These are phyloP conservation scores for Ceratocystis diversiconidia DNA, from an alignment of 2,329 filamentous ascomycete genomes.

Conservation along the genomic window DNA sequence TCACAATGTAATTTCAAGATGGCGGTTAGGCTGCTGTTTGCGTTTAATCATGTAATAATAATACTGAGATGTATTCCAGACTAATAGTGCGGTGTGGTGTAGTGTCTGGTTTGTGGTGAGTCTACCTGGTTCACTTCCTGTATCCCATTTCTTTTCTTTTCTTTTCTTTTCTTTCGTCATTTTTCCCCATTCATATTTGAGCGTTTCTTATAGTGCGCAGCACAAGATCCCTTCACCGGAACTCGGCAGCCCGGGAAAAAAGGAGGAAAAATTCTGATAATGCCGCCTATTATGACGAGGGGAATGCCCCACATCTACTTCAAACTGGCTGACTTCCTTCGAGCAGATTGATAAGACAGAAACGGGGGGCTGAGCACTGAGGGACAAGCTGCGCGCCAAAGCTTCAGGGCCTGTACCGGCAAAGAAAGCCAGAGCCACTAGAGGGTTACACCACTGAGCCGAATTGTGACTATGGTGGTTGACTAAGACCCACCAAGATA, in stretches of 20 bases:
- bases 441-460: background rate
- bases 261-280: background rate
- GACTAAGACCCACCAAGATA: background rate
- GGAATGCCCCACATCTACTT: background rate
- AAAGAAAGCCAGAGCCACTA: background rate
- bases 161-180: background rate
- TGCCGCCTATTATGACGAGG: background rate
- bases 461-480: background rate
- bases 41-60: no score
- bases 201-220: no score
- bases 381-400: background rate
- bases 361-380: background rate
- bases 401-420: background rate
- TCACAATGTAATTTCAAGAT: no score
- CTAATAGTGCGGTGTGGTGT: no score
- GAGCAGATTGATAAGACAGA: slow-evolving; percentile 9
- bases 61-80: no score
- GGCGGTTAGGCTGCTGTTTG: no score
- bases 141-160: background rate
- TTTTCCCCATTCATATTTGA: no score
- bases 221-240: background rate
- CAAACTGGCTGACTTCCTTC: background rate
- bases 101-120: no score
- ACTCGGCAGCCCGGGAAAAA: background rate
- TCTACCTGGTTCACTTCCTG: no score